Conservation (phyloP, 106 monocot species). For the Dendrobium catenatum region DNA sequence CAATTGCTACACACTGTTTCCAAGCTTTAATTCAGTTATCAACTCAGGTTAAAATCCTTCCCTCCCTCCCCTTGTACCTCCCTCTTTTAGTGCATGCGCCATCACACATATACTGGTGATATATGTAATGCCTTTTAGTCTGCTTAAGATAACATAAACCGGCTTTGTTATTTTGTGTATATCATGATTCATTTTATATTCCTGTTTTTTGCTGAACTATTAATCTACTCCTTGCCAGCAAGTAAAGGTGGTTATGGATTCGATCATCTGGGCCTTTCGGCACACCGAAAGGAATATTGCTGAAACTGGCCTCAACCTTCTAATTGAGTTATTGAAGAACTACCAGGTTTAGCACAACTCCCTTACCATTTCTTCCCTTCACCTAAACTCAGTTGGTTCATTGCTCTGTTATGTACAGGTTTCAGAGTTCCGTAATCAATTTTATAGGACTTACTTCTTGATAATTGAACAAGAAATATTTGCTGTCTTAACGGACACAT, state of each 20-base stretch:
- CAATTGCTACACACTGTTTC: conserved; percentile 96
- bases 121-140: neutral
- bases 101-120: neutral
- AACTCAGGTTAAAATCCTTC: conserved; percentile 51
- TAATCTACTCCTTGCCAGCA: conserved; percentile 39
- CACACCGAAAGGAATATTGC: conserved; percentile 99
- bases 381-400: neutral
- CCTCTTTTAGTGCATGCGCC: too few relatives aligned
- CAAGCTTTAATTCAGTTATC: conserved; percentile 82
- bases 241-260: conserved; percentile 94
- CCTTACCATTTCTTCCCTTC: neutral
- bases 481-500: conserved; percentile 95
- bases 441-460: conserved; percentile 84
- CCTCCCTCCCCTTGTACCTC: neutral
- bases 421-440: conserved; percentile 92
- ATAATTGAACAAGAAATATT: conserved; percentile 96
- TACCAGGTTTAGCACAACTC: conserved; percentile 51
- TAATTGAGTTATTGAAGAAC: conserved; percentile 86
- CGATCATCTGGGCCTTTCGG: conserved; percentile 95
- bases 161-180: too few relatives aligned
- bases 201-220: neutral
- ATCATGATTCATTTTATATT: neutral
- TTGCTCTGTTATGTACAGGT: conserved; percentile 22
- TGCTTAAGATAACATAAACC: too few relatives aligned
- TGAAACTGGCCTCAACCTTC: conserved; percentile 90